Percentiles rank a stretch among this genome's conserved stretches.
Conservation (phyloP, 2,329 filamentous ascomycete species). For the Elsinoe arachidis region DNA sequence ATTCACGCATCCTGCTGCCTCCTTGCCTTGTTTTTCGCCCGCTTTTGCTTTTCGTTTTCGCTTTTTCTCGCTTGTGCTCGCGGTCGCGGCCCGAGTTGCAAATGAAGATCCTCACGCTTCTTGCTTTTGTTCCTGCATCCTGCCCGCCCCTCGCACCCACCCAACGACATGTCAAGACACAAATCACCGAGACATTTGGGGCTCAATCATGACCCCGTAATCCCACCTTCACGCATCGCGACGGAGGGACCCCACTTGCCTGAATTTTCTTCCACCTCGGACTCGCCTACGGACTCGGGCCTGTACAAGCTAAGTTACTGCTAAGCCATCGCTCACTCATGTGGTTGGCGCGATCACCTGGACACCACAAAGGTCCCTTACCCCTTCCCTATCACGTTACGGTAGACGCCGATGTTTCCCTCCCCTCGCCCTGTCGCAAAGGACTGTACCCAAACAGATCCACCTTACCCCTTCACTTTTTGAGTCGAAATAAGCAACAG, state of each 20-base stretch:
- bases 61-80: not conserved
- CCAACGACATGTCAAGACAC: slow-evolving; percentile 7
- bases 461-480: slow-evolving; percentile 1
- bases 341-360: slow-evolving; percentile 9
- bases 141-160: not conserved
- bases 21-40: not conserved
- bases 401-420: not conserved
- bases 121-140: slow-evolving; percentile 13
- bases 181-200: slow-evolving; percentile 12
- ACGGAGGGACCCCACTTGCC: not conserved
- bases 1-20: slow-evolving; percentile 4
- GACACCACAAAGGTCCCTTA: not conserved
- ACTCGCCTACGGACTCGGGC: not conserved
- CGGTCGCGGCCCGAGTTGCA: not conserved
- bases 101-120: not conserved
- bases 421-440: not conserved
- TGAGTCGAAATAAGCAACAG: slow-evolving; percentile 7
- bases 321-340: not conserved
- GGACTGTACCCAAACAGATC: not conserved
- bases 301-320: not conserved
- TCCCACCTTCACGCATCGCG: not conserved
- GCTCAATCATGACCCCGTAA: slow-evolving; percentile 1
- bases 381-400: not conserved
- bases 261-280: not conserved
- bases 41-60: not conserved